phyloP scores from a whole-genome alignment of 768 basidiomycete species.

The Macrolepiota dolichaula region DNA sequence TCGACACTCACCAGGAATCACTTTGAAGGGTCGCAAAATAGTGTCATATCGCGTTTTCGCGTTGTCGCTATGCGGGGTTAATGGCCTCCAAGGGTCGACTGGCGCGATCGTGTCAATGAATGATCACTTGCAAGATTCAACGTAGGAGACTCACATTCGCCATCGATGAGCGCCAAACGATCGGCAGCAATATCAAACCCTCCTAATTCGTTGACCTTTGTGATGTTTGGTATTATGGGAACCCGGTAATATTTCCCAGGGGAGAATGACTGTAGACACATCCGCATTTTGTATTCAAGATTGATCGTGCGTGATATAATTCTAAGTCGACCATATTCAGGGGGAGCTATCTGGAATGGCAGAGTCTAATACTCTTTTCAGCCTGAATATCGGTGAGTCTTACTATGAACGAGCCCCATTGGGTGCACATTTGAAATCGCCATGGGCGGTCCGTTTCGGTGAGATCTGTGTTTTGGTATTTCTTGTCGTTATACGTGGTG shows the following conservation, averaged over 20 bases:
- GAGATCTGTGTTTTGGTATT: conserved; percentile 58
- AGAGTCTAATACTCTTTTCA: background rate
- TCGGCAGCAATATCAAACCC: conserved; percentile 81
- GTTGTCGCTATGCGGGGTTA: conserved; percentile 75
- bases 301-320: conserved; percentile 77
- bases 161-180: conserved; percentile 83
- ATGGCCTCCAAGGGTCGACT: conserved; percentile 92
- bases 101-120: background rate
- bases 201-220: conserved; percentile 76
- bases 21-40: conserved; percentile 71
- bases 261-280: conserved; percentile 49
- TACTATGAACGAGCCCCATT: conserved; percentile 94
- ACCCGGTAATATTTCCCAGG: conserved; percentile 73
- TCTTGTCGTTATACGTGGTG: conserved; percentile 69
- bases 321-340: conserved; percentile 60
- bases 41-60: conserved; percentile 71
- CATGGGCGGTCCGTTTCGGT: conserved; percentile 81
- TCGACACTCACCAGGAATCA: conserved; percentile 68
- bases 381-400: conserved; percentile 15
- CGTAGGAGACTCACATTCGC: conserved; percentile 50
- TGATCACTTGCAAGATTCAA: background rate
- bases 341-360: conserved; percentile 63
- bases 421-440: conserved; percentile 88
- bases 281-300: conserved; percentile 32
- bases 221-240: conserved; percentile 73